Conservation (phyloP, 2,329 filamentous ascomycete species). For the Gaeumannomyces sp. region DNA sequence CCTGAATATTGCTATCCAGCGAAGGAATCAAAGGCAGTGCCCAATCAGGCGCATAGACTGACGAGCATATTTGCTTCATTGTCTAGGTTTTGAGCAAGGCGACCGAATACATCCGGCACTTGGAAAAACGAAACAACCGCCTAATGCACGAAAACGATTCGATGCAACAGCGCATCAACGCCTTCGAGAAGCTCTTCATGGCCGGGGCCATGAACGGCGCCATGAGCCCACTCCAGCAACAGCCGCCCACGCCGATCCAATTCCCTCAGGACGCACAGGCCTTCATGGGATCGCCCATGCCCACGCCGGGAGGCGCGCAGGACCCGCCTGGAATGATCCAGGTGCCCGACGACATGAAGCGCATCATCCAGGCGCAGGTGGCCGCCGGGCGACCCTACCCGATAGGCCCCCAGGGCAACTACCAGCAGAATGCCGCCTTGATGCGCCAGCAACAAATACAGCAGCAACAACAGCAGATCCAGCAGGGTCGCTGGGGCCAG, state of each 20-base stretch:
- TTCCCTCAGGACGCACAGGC: constrained; percentile 38
- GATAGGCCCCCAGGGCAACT: constrained; percentile 31
- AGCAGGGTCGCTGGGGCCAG: constrained; percentile 48
- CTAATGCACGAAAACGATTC: constrained; percentile 74
- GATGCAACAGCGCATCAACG: constrained; percentile 71
- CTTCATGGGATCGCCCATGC: constrained; percentile 39
- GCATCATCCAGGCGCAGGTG: constrained; percentile 52
- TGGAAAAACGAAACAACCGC: constrained; percentile 84
- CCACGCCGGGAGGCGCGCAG: constrained; percentile 29
- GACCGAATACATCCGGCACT: constrained; percentile 89
- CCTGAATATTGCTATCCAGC: not conserved
- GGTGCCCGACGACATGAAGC: constrained; percentile 61
- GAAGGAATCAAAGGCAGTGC: constrained; percentile 7
- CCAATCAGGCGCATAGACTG: not conserved
- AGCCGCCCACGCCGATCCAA: constrained; percentile 43
- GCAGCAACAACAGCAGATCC: constrained; percentile 42
- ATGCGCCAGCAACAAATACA: constrained; percentile 52
- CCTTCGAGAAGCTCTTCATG: constrained; percentile 74
- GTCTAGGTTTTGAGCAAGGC: constrained; percentile 75
- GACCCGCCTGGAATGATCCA: constrained; percentile 55
- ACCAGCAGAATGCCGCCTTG: constrained; percentile 35
- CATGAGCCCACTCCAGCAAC: constrained; percentile 46
- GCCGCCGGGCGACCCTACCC: constrained; percentile 47
- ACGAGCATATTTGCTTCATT: not conserved
- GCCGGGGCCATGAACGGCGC: constrained; percentile 62